Evolutionary conservation across 306 rosid species (phyloP), one percentile per base, ranked within the genome.

Genomic region (Rubus idaeus): DNA sequence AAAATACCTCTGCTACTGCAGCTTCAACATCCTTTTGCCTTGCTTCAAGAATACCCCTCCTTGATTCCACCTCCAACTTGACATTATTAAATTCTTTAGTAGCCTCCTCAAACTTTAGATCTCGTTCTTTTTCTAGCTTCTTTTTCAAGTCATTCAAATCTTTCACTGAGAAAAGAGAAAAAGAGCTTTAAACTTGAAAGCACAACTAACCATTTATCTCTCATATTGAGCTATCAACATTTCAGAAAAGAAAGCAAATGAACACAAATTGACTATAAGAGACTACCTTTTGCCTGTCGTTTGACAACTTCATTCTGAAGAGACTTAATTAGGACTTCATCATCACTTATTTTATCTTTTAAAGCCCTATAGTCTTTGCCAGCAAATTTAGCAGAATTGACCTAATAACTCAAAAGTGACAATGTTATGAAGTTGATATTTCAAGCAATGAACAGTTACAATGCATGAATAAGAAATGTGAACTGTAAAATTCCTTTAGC

Each of bases 241-340:
- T 12, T 53, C 41, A 69, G 5, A 26, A 23, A 67, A 53, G 50
- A 61, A 82, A 20, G 84, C 6, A 70, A 11, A 26, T 46, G 52
- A 18, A 75, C 70, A 18, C 23, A 75, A 70, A 76, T 56, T 56
- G 63, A 72, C 73, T 81, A 78, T 39, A 60, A 64, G 75, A 77
- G 69, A 47, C 8, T 73, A 94, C 98, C 93, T 89, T 84, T 90
- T 80, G 84, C 86, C 69, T 87, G 88, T 70, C 81, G 77, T 79
- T 94, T 96, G 69, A 82, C 86, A 89, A 89, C 46, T 74, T 88
- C 89, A 46, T 89, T 91, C 41, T 94, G 93, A 35, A 94, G 98
- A 63, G 98, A 86, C 83, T 89, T 94, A 52, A 88, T 94, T 70
- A 83, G 14, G 35, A 90, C 85, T 79, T 78, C 89, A 53, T 89